Evolutionary conservation across 2,329 filamentous ascomycete genomes (phyloP).

Genomic region (Cadophora sp.): DNA sequence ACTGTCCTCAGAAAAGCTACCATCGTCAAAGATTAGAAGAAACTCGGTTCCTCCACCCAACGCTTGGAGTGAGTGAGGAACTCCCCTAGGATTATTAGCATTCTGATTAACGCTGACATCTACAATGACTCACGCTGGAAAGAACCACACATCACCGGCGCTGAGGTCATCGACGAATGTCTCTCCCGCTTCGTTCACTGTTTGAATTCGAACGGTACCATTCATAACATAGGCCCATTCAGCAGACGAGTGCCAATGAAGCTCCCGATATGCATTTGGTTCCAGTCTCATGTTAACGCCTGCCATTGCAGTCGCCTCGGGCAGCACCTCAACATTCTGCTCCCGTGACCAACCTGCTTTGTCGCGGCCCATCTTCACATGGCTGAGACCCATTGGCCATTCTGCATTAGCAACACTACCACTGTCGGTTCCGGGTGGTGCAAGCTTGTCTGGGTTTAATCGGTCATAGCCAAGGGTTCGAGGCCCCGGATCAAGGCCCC

Average conservation of each 20-base stretch:
- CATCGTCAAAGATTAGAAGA: constrained; percentile 65
- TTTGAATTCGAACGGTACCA: constrained; percentile 57
- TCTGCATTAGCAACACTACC: constrained; percentile 54
- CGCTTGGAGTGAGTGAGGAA: constrained; percentile 60
- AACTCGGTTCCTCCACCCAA: constrained; percentile 63
- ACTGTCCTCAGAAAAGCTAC: constrained; percentile 61
- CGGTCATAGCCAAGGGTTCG: too few species aligned
- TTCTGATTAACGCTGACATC: too few species aligned
- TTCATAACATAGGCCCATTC: constrained; percentile 61
- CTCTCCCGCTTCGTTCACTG: constrained; percentile 58
- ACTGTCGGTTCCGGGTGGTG: constrained; percentile 55
- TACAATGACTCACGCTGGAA: too few species aligned
- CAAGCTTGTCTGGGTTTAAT: constrained; percentile 60
- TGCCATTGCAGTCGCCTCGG: constrained; percentile 55
- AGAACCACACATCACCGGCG: constrained; percentile 61
- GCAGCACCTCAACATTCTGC: constrained; percentile 59
- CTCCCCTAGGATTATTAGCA: too few species aligned
- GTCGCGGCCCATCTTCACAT: constrained; percentile 50
- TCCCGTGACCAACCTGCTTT: constrained; percentile 62
- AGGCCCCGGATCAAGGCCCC: too few species aligned
- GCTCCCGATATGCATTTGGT: constrained; percentile 64
- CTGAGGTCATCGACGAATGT: constrained; percentile 56
- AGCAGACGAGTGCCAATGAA: constrained; percentile 66
- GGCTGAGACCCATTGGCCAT: constrained; percentile 54
- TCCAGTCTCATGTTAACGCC: constrained; percentile 64